phyloP scores from a whole-genome alignment of 2,329 filamentous ascomycete species.

The Fusarium proliferatum region DNA sequence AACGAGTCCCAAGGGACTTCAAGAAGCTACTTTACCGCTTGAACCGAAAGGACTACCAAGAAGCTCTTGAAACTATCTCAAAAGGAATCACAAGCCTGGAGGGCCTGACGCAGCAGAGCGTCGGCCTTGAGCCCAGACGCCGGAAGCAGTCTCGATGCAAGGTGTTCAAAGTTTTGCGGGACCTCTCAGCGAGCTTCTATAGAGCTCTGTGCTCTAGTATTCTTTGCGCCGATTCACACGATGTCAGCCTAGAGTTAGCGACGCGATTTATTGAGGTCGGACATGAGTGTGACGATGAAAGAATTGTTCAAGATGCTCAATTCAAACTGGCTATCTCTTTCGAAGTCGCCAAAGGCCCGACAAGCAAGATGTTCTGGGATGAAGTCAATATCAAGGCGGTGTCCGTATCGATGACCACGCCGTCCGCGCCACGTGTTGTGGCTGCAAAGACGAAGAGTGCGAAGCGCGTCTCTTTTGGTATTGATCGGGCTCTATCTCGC shows the following conservation, averaged over 20 bases:
- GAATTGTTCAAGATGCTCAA: neutral
- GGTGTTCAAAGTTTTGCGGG: constrained; percentile 8
- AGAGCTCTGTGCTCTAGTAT: constrained; percentile 22
- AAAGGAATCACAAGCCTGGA: constrained; percentile 11
- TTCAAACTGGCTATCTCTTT: constrained; percentile 27
- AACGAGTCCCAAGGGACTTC: constrained; percentile 1
- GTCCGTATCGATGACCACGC: rapidly evolving
- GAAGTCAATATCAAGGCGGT: constrained; percentile 12
- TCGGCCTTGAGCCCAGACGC: constrained; percentile 10
- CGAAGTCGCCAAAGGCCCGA: neutral
- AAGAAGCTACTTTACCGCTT: constrained; percentile 12
- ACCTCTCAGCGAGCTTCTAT: constrained; percentile 18
- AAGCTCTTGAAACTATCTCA: neutral
- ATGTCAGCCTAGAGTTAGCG: constrained; percentile 1
- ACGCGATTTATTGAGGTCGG: neutral
- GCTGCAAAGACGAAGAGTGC: neutral
- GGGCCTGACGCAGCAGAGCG: neutral
- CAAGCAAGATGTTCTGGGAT: neutral
- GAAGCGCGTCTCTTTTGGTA: neutral
- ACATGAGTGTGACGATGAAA: neutral
- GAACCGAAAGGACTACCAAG: constrained; percentile 17
- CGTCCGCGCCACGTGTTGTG: rapidly evolving
- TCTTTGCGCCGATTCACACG: neutral
- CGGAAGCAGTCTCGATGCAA: constrained; percentile 14
- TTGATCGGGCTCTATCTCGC: neutral